Conservation (phyloP, 768 basidiomycete genomes). For the Pleurotus tuber-regium region DNA sequence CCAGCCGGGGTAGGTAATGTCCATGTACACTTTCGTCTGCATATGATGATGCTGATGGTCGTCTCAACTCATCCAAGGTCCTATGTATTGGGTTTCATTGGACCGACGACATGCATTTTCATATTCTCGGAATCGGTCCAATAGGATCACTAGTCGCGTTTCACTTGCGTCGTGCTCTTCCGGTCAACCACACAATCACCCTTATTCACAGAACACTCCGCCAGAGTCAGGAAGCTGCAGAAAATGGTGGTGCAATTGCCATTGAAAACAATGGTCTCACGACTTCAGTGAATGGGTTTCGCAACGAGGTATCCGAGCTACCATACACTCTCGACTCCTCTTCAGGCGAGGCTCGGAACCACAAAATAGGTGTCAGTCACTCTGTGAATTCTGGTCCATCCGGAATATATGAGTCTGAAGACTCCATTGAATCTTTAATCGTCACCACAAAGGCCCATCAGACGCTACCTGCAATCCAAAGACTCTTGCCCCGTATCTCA, state of each 20-base stretch:
- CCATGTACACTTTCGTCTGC: too few species aligned
- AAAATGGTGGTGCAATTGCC: constrained; percentile 34
- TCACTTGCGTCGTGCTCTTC: constrained; percentile 66
- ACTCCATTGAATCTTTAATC: constrained; percentile 71
- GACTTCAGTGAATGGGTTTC: constrained; percentile 40
- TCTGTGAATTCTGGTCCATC: constrained; percentile 10
- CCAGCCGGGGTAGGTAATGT: too few species aligned
- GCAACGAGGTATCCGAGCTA: constrained; percentile 44
- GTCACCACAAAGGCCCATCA: constrained; percentile 78
- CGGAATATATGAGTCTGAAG: constrained; percentile 13
- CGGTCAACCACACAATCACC: constrained; percentile 50
- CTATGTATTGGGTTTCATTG: too few species aligned
- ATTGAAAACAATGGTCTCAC: constrained; percentile 50
- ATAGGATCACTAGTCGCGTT: constrained; percentile 81
- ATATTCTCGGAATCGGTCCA: constrained; percentile 77
- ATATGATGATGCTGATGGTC: too few species aligned
- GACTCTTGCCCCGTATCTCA: constrained; percentile 61
- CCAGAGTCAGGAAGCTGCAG: constrained; percentile 32
- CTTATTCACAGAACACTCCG: constrained; percentile 61
- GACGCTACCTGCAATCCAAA: constrained; percentile 53
- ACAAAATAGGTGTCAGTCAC: background rate
- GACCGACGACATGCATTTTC: constrained; percentile 78
- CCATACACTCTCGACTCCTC: background rate
- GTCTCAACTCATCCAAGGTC: too few species aligned
- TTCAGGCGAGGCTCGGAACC: background rate